Base-by-base conservation (phyloP, 148 eudicot genomes). In the Agrostemma githago region DNA sequence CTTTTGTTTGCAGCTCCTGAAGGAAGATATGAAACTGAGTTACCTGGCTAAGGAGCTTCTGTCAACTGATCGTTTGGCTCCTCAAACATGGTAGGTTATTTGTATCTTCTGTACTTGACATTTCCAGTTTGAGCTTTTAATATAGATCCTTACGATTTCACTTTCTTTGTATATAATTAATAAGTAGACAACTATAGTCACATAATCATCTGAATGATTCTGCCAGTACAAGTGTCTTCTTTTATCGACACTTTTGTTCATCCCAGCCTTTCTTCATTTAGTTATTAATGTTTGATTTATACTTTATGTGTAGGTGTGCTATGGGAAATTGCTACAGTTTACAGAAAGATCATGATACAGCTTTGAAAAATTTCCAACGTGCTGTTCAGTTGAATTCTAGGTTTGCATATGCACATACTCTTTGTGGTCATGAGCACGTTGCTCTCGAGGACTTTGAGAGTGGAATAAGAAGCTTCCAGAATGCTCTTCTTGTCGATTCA, bases 291-390 rank as follows among this genome's bases (percentile, higher is more conserved):
- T 65, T 38, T 72, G 63, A 19, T 78, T 40, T 70, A 21, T 43
- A 44, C 66, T 65, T 58, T 51, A 73, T 74, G 66, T 83, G 74
- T 87, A 95, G 99, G 97, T 92, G 92, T 89, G 97, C 99, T 68
- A 88, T 92, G 96, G 99, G 99, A 67, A 96, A 96, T 78, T 92
- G 96, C 86, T 96, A 89, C 78, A 92, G 97, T 78, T 87, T 96
- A 82, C 99, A 92, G 81, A 96, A 96, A 79, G 99, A 96, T 81
- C 97, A 96, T 79, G 99, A 96, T 81, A 88, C 89, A 66, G 99
- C 99, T 79, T 85, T 92, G 42, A 96, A 96, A 78, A 92, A 89
- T 76, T 96, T 96, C 65, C 97, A 86, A 83, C 89, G 97, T 73
- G 96, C 94, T 10, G 94, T 90, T 76, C 89, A 90, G 80, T 80